Base-by-base conservation (phyloP, 1,284 basidiomycete species). In the Amylostereum areolatum region DNA sequence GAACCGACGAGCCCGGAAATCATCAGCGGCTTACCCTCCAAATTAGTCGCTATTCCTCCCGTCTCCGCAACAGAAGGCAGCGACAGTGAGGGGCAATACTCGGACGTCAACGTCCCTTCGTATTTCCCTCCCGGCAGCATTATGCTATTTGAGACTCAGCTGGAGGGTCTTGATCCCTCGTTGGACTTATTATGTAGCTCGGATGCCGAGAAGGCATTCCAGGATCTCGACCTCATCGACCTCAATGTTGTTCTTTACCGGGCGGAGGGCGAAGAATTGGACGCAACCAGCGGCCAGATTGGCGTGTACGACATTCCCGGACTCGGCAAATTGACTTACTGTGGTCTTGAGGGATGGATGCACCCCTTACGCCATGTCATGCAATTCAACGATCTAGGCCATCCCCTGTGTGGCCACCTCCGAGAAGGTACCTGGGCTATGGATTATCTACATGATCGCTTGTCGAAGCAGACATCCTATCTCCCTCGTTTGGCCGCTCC, bases 341-440 rank as follows among this genome's bases (percentile, higher is more conserved):
- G 92, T 61, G 94, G 94, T 29, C 66, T 97, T 45, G 92, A 97
- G 64, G 95, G 94, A 1, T 97, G 93, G 92, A 97, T 97, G 92
- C 81, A 87, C 55, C 84, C 85, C 0, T 70, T 97, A 47, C 75
- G 81, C 37, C 79, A 83, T 52, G 81, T 97, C 61, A 93, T 94
- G 80, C 73, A 75, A 53, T 79, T 81, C 61, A 97, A 97, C 64
- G 93, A 97, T 62, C 77, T 97, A 5, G 94, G 95, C 0, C 92
- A 97, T 65, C 80, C 92, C 0, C 74, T 97, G 4, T 96, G 92
- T 60, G 83, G 74, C 7, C 91, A 97, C 65, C 66, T 97, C 49
- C 78, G 95, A 52, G 76, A 87, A 43, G 94, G 95, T 5, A 75
- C 76, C 9, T 97, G 95, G 94, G 86, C 94, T 3, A 69, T 96